Conservation (phyloP, 192 early-diverging fungal species). For the Entomortierella beljakovae region DNA sequence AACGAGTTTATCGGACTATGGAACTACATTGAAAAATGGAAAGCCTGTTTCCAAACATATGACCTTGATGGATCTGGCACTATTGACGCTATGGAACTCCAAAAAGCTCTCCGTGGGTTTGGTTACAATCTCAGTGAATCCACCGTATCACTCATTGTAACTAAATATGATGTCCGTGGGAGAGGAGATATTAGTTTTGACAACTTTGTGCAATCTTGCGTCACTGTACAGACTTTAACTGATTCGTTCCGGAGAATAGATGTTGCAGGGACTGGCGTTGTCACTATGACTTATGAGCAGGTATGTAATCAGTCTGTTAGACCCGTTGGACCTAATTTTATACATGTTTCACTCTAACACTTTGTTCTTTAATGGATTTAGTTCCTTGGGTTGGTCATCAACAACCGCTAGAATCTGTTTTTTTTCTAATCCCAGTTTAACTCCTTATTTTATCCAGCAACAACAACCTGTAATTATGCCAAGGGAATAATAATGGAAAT, state of each 20-base stretch:
- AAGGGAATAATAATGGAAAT: too few relatives aligned
- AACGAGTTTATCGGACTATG: slow-evolving; percentile 75
- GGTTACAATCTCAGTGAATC: slow-evolving; percentile 56
- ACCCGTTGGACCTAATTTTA: background rate
- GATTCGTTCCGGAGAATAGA: slow-evolving; percentile 70
- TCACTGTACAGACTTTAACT: slow-evolving; percentile 71
- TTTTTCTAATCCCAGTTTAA: background rate
- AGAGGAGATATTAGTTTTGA: slow-evolving; percentile 46
- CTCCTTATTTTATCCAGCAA: background rate
- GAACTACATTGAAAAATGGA: slow-evolving; percentile 81
- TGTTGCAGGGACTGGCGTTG: slow-evolving; percentile 67
- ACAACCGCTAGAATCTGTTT: slow-evolving; percentile 28
- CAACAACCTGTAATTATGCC: too few relatives aligned
- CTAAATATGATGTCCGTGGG: slow-evolving; percentile 65
- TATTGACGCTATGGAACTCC: slow-evolving; percentile 64
- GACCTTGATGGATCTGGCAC: slow-evolving; percentile 75
- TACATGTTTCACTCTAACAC: too few relatives aligned
- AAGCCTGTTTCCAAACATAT: slow-evolving; percentile 72
- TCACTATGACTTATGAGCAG: slow-evolving; percentile 70
- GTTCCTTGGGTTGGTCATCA: slow-evolving; percentile 48
- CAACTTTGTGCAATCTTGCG: slow-evolving; percentile 67
- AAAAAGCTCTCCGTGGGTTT: slow-evolving; percentile 44
- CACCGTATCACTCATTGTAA: slow-evolving; percentile 39
- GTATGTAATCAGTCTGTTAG: slow-evolving; percentile 6
- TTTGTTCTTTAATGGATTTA: background rate